Conservation (phyloP, 106 monocot species). For the Iris macrosiphon region DNA sequence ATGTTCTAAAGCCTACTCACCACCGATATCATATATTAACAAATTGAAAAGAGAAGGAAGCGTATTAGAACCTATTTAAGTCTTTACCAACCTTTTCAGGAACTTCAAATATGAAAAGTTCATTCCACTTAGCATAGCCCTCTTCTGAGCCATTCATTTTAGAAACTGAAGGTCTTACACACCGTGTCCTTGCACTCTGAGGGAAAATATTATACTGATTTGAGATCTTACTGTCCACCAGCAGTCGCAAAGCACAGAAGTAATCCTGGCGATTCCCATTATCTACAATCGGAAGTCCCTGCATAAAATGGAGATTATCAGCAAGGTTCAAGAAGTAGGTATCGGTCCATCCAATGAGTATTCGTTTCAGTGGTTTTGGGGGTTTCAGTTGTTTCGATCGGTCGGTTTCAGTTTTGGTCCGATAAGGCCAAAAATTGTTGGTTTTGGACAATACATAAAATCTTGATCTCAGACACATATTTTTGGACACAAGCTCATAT, state of each 20-base stretch:
- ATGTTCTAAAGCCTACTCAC: neutral
- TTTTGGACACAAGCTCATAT: neutral
- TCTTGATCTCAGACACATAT: no score
- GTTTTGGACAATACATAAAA: no score
- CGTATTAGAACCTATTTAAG: neutral
- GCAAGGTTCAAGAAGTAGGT: neutral
- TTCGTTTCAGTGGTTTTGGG: no score
- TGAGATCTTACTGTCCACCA: constrained; percentile 50
- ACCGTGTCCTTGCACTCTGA: constrained; percentile 96
- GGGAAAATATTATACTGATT: constrained; percentile 83
- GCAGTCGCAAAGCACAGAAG: constrained; percentile 85
- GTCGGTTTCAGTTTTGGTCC: no score
- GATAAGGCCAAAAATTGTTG: no score
- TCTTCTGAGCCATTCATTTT: constrained; percentile 13
- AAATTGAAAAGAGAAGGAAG: neutral
- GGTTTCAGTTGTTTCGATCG: no score
- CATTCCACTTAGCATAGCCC: constrained; percentile 85
- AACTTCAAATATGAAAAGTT: constrained; percentile 94
- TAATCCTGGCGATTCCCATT: constrained; percentile 87
- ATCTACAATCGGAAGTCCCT: constrained; percentile 73
- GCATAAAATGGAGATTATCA: constrained; percentile 10
- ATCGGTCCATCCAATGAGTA: no score
- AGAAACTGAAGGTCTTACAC: constrained; percentile 50
- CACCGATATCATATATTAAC: neutral
- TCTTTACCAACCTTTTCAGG: constrained; percentile 58